Percentiles rank a stretch among this genome's conserved stretches.
phyloP scores from a whole-genome alignment of 805 yeast genomes.

The Ascoidea asiatica region DNA sequence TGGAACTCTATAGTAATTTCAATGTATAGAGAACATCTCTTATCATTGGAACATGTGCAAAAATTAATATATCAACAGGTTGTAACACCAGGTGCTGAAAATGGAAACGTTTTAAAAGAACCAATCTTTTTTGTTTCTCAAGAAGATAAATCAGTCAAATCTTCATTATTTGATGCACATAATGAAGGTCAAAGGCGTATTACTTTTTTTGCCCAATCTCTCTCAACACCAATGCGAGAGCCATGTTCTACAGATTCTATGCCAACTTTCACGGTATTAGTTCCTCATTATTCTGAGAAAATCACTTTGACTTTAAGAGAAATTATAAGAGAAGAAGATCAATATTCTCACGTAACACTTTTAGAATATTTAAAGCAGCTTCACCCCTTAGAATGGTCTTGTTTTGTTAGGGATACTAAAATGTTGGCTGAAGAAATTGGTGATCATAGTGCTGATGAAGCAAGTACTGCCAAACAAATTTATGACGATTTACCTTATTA shows the following conservation, averaged over 20 bases:
- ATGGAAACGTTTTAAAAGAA: conserved; percentile 37
- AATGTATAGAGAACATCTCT: conserved; percentile 69
- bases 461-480: conserved; percentile 17
- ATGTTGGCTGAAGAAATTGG: conserved; percentile 38
- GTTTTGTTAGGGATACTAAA: conserved; percentile 55
- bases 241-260: conserved; percentile 50
- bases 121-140: conserved; percentile 73
- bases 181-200: conserved; percentile 76
- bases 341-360: conserved; percentile 44
- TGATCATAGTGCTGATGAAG: conserved; percentile 23
- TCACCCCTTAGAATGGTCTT: conserved; percentile 56
- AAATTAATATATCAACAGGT: conserved; percentile 47
- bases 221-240: conserved; percentile 76
- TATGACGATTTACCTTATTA: conserved; percentile 43
- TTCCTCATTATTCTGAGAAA: conserved; percentile 82
- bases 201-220: conserved; percentile 81
- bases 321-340: conserved; percentile 57
- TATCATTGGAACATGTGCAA: conserved; percentile 62
- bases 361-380: conserved; percentile 57
- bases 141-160: conserved; percentile 58
- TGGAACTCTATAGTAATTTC: conserved; percentile 82
- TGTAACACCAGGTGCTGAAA: conserved; percentile 21
- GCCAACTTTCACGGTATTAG: conserved; percentile 74
- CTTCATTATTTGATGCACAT: conserved; percentile 41
- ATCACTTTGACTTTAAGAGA: conserved; percentile 66